These are phyloP conservation scores for Phytophthora sojae DNA, from an alignment of 352 stramenopile genomes.

Conservation along the genomic window DNA sequence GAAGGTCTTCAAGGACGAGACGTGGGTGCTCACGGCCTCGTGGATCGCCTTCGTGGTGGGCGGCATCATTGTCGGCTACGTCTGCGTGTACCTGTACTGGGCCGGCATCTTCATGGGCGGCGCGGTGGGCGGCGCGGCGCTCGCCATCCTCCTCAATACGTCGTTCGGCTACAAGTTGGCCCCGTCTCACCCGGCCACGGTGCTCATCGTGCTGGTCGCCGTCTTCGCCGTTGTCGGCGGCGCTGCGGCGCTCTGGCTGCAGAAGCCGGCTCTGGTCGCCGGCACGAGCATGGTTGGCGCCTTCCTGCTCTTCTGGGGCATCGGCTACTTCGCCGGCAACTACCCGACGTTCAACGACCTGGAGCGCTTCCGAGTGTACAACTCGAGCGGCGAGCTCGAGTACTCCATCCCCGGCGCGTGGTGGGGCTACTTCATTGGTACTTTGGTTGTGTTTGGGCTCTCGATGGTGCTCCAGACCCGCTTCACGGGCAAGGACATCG, in stretches of 20 bases:
- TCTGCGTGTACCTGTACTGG: slow-evolving; percentile 62
- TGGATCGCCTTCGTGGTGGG: slow-evolving; percentile 79
- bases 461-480: slow-evolving; percentile 58
- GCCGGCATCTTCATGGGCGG: slow-evolving; percentile 66
- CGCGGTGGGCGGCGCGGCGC: slow-evolving; percentile 58
- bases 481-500: slow-evolving; percentile 47
- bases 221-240: slow-evolving; percentile 58
- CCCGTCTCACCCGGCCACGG: slow-evolving; percentile 57
- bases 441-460: slow-evolving; percentile 57
- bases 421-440: slow-evolving; percentile 69
- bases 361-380: slow-evolving; percentile 39
- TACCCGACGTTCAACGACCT: slow-evolving; percentile 68
- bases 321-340: slow-evolving; percentile 70
- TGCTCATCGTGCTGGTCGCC: slow-evolving; percentile 56
- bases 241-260: slow-evolving; percentile 54
- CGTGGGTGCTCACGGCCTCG: slow-evolving; percentile 59
- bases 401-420: slow-evolving; percentile 58
- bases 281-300: slow-evolving; percentile 59
- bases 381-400: slow-evolving; percentile 40
- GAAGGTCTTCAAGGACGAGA: slow-evolving; percentile 58
- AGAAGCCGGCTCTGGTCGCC: slow-evolving; percentile 62
- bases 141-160: slow-evolving; percentile 68
- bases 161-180: slow-evolving; percentile 64
- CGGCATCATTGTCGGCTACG: slow-evolving; percentile 56
- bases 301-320: slow-evolving; percentile 55